Conservation (phyloP, 2,329 filamentous ascomycete species). For the Xylaria sp. region DNA sequence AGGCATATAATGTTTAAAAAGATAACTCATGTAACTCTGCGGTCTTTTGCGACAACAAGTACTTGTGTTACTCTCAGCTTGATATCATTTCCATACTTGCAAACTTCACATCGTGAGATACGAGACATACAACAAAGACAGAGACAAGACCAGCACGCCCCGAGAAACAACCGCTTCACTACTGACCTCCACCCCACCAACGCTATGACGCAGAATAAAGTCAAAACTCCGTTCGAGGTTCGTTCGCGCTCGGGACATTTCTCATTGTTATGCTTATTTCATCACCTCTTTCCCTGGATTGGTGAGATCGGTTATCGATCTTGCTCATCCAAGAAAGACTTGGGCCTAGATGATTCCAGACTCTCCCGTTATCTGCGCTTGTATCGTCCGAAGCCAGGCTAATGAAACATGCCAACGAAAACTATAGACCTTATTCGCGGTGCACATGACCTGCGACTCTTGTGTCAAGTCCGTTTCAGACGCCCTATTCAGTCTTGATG, state of each 20-base stretch:
- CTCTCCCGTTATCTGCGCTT: neutral
- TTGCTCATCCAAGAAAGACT: neutral
- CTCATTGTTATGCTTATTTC: too few species aligned
- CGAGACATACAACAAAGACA: conserved; percentile 4
- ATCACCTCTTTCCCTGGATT: neutral
- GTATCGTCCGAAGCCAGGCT: conserved; percentile 22
- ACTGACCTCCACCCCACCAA: conserved; percentile 15
- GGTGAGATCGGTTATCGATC: neutral
- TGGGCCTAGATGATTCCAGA: neutral
- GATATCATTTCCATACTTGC: conserved; percentile 36
- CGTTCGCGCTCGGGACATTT: conserved; percentile 22
- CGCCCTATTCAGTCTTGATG: conserved; percentile 76
- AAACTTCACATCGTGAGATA: conserved; percentile 31
- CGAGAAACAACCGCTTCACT: conserved; percentile 12
- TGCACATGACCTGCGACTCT: conserved; percentile 87
- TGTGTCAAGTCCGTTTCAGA: conserved; percentile 88
- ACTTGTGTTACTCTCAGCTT: conserved; percentile 33
- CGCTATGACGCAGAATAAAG: conserved; percentile 41
- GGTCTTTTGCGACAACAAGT: conserved; percentile 34
- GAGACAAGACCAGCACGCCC: neutral
- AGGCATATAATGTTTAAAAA: conserved; percentile 36
- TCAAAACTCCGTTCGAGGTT: conserved; percentile 45
- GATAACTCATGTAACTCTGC: conserved; percentile 34
- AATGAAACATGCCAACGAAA: conserved; percentile 38
- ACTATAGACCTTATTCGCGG: conserved; percentile 85